These are phyloP conservation scores for Tremellales sp. DNA, from an alignment of 1,284 basidiomycete species.

Conservation along the genomic window DNA sequence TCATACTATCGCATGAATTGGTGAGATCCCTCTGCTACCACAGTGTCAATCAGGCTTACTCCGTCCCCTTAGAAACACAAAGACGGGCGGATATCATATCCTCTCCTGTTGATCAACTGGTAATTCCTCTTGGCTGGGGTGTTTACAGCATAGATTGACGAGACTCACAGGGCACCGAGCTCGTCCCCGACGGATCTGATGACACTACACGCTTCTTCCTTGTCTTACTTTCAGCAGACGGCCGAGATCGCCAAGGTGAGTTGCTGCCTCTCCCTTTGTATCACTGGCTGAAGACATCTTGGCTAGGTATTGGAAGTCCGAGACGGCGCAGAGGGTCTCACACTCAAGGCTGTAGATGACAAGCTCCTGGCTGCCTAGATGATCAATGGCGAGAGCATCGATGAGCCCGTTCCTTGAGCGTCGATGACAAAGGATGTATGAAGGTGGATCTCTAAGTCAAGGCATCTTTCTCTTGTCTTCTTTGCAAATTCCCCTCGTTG, in stretches of 20 bases:
- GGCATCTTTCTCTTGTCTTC: too few relatives aligned
- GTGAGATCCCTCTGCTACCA: slow-evolving; percentile 23
- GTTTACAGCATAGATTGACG: slow-evolving; percentile 4
- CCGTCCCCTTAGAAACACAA: slow-evolving; percentile 54
- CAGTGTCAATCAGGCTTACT: slow-evolving; percentile 1
- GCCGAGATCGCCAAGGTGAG: slow-evolving; percentile 47
- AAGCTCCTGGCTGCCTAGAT: slow-evolving; percentile 53
- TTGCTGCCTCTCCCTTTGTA: background rate
- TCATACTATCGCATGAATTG: slow-evolving; percentile 77
- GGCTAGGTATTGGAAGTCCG: slow-evolving; percentile 65
- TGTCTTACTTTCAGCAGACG: slow-evolving; percentile 71
- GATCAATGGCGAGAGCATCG: too few relatives aligned
- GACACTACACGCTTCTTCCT: slow-evolving; percentile 77
- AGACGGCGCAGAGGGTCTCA: slow-evolving; percentile 75
- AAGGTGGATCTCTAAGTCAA: too few relatives aligned
- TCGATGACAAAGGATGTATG: too few relatives aligned
- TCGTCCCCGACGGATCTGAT: slow-evolving; percentile 69
- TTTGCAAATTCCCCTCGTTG: too few relatives aligned
- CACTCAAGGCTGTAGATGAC: slow-evolving; percentile 64
- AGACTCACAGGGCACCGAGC: slow-evolving; percentile 53
- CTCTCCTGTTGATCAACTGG: slow-evolving; percentile 82
- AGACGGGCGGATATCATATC: slow-evolving; percentile 82
- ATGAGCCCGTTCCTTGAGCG: too few relatives aligned
- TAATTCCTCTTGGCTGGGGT: slow-evolving; percentile 22
- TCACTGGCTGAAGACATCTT: background rate